phyloP scores from a whole-genome alignment of 164 flowering plant genomes.

The Litsea cubeba region DNA sequence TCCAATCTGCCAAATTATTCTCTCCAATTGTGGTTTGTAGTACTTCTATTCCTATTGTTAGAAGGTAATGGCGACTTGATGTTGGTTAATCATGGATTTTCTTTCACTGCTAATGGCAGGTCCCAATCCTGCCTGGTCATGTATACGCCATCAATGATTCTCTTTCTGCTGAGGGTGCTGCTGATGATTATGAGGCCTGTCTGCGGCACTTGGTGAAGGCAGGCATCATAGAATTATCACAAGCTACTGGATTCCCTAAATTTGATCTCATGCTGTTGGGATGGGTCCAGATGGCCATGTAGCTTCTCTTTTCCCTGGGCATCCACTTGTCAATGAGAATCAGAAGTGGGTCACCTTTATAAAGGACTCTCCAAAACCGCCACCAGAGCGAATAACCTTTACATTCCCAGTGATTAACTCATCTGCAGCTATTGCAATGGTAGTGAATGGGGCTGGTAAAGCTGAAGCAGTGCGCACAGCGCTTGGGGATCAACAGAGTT shows the following conservation, averaged over 20 bases:
- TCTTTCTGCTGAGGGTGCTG: constrained; percentile 70
- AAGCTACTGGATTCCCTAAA: constrained; percentile 53
- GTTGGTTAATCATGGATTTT: neutral
- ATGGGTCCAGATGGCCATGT: constrained; percentile 94
- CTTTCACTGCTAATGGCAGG: constrained; percentile 27
- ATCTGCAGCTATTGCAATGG: constrained; percentile 55
- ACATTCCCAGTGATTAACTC: constrained; percentile 78
- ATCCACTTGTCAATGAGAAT: constrained; percentile 56
- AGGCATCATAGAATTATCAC: constrained; percentile 30
- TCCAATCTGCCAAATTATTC: neutral
- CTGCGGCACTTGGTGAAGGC: constrained; percentile 47
- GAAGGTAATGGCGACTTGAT: too few relatives aligned
- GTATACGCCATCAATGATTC: constrained; percentile 75
- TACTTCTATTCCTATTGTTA: too few relatives aligned
- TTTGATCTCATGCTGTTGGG: constrained; percentile 70
- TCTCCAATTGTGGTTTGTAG: neutral
- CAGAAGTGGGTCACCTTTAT: constrained; percentile 69
- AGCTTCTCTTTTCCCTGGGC: constrained; percentile 76
- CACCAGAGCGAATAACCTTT: constrained; percentile 73
- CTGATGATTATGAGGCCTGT: constrained; percentile 71
- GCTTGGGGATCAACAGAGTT: constrained; percentile 27
- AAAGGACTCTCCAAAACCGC: constrained; percentile 78
- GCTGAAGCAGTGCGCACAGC: constrained; percentile 42
- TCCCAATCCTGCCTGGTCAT: constrained; percentile 54
- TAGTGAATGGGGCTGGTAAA: constrained; percentile 53